Base-by-base conservation (phyloP, 2,329 filamentous ascomycete genomes). In the Hypoxylon sp. region DNA sequence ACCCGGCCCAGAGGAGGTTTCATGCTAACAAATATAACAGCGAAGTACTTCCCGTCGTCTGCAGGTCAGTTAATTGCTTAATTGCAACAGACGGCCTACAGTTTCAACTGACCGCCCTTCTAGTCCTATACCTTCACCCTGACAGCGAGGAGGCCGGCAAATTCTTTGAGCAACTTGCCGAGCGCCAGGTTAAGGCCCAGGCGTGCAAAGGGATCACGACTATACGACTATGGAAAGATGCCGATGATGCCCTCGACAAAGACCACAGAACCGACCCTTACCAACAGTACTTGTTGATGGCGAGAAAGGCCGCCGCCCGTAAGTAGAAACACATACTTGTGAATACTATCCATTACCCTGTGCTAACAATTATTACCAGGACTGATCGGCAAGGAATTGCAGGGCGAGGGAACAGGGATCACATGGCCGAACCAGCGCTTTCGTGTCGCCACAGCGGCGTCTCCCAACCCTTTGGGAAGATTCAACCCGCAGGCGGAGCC, bases 201-300 rank as follows among this genome's bases (percentile, higher is more conserved):
- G 2, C 30, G 2, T 11, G 18, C 3, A 38, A 18, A 40, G 59
- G 59, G 12, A n/a, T 63, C 3, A 2, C 46, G 2, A 8, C 51
- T 4, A 11, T 36, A 6, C 44, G 44, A 16, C 32, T 67, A 1
- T 64, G 60, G 64, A n/a, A 12, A 3, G 64, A 67, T 20, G 55
- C 52, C 11, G n/a, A 50, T 8, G 33, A 28, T 3, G 46, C 55
- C 22, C 28, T 26, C 8, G 26, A 45, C 4, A 4, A 2, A 7
- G n/a, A 50, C 12, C 4, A 14, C 2, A 0, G 11, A 1, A 12
- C 38, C 9, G 32, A 46, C 1, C 16, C 26, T 1, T 45, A 64
- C 18, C 30, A 26, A 1, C 33, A 50, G 4, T 67, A 67, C 56
- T 32, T 61, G 36, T 22, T 24, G 4, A 14, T 32, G 1, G 55